A percentile compares a stretch with the other conserved stretches of the same genome.
These are phyloP conservation scores for Mucor racemosus DNA, from an alignment of 371 early-diverging fungal species.

Conservation along the genomic window DNA sequence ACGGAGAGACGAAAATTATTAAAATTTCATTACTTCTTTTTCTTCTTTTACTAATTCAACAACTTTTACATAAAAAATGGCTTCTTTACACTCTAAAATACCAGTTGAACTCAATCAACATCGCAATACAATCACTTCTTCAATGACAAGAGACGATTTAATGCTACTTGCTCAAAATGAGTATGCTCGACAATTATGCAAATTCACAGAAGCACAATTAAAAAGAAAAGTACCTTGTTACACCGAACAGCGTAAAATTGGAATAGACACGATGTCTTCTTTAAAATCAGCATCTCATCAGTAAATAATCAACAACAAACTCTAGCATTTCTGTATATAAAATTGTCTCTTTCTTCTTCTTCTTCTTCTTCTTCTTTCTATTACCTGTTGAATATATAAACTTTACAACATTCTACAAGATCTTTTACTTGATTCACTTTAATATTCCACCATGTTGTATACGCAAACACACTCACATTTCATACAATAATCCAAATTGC, in stretches of 20 bases:
- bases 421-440: not conserved
- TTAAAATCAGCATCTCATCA: conserved; percentile 10
- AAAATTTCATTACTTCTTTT: conserved; percentile 10
- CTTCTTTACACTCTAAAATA: conserved; percentile 16
- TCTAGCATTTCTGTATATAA: conserved; percentile 7
- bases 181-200: conserved; percentile 47
- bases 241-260: conserved; percentile 22
- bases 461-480: not conserved
- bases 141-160: conserved; percentile 36
- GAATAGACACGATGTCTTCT: conserved; percentile 11
- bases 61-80: not conserved
- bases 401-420: not conserved
- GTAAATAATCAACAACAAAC: not conserved
- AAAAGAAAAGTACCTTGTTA: conserved; percentile 36
- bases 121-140: conserved; percentile 1
- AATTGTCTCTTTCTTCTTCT: not conserved
- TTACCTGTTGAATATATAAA: not conserved
- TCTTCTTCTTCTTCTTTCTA: not conserved
- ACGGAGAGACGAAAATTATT: not conserved
- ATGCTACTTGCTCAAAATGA: conserved; percentile 42
- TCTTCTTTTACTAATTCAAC: not conserved
- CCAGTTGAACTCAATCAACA: not conserved
- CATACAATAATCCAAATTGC: not conserved
- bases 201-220: conserved; percentile 43
- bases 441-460: not conserved